Conservation (phyloP, 139 green algal genomes). For the Chlamydomonas incerta region DNA sequence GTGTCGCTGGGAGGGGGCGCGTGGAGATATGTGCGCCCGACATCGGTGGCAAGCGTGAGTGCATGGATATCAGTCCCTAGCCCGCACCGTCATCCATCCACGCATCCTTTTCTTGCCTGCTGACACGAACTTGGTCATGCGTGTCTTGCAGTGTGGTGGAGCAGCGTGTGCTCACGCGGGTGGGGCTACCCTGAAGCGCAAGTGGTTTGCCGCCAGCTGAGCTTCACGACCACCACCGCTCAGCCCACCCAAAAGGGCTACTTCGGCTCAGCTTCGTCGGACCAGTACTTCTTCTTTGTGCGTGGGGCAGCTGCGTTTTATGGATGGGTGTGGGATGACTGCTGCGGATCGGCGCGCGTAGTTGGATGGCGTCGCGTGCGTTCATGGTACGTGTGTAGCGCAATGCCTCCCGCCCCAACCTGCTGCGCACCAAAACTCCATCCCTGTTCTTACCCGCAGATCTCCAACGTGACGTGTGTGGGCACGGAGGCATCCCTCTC, state of each 20-base stretch:
- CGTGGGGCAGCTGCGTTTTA: not conserved
- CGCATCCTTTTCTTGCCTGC: not conserved
- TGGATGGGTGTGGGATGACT: not conserved
- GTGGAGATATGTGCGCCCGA: conserved; percentile 22
- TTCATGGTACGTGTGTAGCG: too few species aligned
- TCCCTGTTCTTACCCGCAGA: not conserved
- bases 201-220: conserved; percentile 13
- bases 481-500: not conserved
- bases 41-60: not conserved
- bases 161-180: not conserved
- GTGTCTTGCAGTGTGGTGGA: conserved; percentile 13
- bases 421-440: not conserved
- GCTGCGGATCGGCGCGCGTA: too few species aligned
- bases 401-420: too few species aligned
- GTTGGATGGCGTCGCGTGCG: too few species aligned
- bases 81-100: too few species aligned
- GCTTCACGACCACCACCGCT: not conserved
- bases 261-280: not conserved
- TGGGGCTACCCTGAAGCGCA: conserved; percentile 30
- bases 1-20: not conserved
- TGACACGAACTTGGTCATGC: not conserved
- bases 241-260: not conserved
- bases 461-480: not conserved
- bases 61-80: too few species aligned
- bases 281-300: conserved; percentile 26